These are phyloP conservation scores for Globisporangium paddicum DNA, from an alignment of 352 stramenopile species.

Conservation along the genomic window DNA sequence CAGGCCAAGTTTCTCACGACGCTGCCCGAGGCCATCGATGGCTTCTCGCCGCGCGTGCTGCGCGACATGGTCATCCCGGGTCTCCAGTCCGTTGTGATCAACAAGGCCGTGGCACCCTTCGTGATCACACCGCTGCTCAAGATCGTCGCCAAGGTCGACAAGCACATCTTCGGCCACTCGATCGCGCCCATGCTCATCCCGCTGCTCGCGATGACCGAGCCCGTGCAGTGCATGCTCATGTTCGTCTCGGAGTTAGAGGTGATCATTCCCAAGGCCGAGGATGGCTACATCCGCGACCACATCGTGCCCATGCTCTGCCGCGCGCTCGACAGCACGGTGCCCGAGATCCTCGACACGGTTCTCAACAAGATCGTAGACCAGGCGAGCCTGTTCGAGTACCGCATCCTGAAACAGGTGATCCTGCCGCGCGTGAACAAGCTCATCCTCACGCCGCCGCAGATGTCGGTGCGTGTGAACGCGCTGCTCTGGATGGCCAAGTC, in stretches of 20 bases:
- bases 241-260: slow-evolving; percentile 84
- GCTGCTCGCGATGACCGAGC: slow-evolving; percentile 78
- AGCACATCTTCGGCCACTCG: slow-evolving; percentile 70
- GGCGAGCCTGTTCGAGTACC: slow-evolving; percentile 85
- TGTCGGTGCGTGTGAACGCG: slow-evolving; percentile 82
- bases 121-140: slow-evolving; percentile 87
- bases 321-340: slow-evolving; percentile 76
- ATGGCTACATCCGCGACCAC: slow-evolving; percentile 87
- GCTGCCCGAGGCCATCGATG: slow-evolving; percentile 66
- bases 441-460: slow-evolving; percentile 77
- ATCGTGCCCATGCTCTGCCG: slow-evolving; percentile 86
- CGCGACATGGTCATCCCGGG: slow-evolving; percentile 83
- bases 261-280: slow-evolving; percentile 79
- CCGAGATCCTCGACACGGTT: slow-evolving; percentile 83
- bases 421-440: slow-evolving; percentile 83
- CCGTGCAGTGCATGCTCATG: slow-evolving; percentile 89
- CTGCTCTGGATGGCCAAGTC: slow-evolving; percentile 84
- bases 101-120: slow-evolving; percentile 83
- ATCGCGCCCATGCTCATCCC: slow-evolving; percentile 82
- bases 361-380: slow-evolving; percentile 88
- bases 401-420: slow-evolving; percentile 86
- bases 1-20: slow-evolving; percentile 81
- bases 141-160: slow-evolving; percentile 85
- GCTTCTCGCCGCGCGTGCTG: slow-evolving; percentile 70
- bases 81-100: slow-evolving; percentile 77